Evolutionary conservation across 139 green algal genomes (phyloP).

Genomic region (Picochlorum sp.): DNA sequence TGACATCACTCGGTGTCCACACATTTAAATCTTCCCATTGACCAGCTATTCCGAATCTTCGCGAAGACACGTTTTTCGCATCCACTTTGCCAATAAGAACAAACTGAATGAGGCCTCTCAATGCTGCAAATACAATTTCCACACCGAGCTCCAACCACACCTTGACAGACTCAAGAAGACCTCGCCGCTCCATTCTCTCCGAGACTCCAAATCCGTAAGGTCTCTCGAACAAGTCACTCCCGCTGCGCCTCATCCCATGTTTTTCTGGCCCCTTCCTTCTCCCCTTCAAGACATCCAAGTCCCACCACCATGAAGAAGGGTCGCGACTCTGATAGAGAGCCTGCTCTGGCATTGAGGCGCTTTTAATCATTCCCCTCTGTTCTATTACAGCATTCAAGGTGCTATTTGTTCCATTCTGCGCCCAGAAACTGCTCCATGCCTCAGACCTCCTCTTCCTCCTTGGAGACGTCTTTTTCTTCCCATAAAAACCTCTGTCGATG

Average conservation of each 20-base stretch:
- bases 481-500: conserved; percentile 2
- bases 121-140: conserved; percentile 34
- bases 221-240: conserved; percentile 38
- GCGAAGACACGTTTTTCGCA: neutral
- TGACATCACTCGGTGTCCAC: conserved; percentile 28
- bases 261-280: too few species aligned
- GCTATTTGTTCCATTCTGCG: conserved; percentile 5
- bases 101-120: conserved; percentile 27
- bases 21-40: conserved; percentile 23
- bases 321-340: too few species aligned
- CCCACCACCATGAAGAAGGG: too few species aligned
- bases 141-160: conserved; percentile 44
- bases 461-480: neutral
- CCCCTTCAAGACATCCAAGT: too few species aligned
- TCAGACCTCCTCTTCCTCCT: neutral
- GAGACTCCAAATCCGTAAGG: conserved; percentile 24
- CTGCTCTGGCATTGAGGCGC: too few species aligned
- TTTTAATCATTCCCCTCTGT: conserved; percentile 8
- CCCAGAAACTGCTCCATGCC: conserved; percentile 30
- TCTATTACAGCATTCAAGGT: conserved; percentile 38
- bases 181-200: conserved; percentile 13
- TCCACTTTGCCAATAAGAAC: conserved; percentile 17
- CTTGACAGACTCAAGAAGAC: conserved; percentile 47
- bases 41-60: conserved; percentile 3
- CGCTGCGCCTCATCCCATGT: conserved; percentile 9